phyloP scores from a whole-genome alignment of 1,139 yeast species.

The Magnusiomyces ingens region DNA sequence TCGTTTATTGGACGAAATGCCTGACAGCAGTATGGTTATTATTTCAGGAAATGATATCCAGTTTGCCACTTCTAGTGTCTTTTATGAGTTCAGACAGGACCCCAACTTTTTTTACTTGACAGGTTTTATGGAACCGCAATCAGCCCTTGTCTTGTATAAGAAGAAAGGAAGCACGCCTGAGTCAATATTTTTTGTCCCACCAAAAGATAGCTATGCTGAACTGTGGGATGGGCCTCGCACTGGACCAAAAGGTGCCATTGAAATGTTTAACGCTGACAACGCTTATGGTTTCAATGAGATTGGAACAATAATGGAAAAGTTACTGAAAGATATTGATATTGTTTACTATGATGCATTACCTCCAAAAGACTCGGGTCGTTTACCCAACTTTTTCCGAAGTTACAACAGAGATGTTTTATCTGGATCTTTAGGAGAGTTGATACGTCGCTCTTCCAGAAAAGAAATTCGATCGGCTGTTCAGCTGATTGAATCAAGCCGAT shows the following conservation, averaged over 20 bases:
- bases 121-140: slow-evolving; percentile 91
- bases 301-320: slow-evolving; percentile 17
- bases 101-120: slow-evolving; percentile 80
- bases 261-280: slow-evolving; percentile 80
- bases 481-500: slow-evolving; percentile 52
- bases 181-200: slow-evolving; percentile 69
- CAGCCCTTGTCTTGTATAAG: slow-evolving; percentile 69
- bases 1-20: slow-evolving; percentile 49
- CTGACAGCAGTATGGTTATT: slow-evolving; percentile 62
- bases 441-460: slow-evolving; percentile 9
- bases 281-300: slow-evolving; percentile 46
- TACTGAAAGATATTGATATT: slow-evolving; percentile 21
- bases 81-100: slow-evolving; percentile 86
- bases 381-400: slow-evolving; percentile 19
- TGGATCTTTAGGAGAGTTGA: slow-evolving; percentile 10
- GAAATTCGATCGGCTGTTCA: slow-evolving; percentile 14
- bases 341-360: slow-evolving; percentile 28
- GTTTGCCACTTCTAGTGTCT: slow-evolving; percentile 84
- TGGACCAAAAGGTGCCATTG: slow-evolving; percentile 75
- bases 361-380: slow-evolving; percentile 16
- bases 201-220: slow-evolving; percentile 68
- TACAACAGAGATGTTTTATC: slow-evolving; percentile 14
- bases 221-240: slow-evolving; percentile 94
- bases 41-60: slow-evolving; percentile 66
- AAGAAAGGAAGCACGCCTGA: slow-evolving; percentile 38